A percentile compares a stretch with the other conserved stretches of the same genome.
These are phyloP conservation scores for Fagus sylvatica DNA, from an alignment of 306 rosid genomes.

Conservation along the genomic window DNA sequence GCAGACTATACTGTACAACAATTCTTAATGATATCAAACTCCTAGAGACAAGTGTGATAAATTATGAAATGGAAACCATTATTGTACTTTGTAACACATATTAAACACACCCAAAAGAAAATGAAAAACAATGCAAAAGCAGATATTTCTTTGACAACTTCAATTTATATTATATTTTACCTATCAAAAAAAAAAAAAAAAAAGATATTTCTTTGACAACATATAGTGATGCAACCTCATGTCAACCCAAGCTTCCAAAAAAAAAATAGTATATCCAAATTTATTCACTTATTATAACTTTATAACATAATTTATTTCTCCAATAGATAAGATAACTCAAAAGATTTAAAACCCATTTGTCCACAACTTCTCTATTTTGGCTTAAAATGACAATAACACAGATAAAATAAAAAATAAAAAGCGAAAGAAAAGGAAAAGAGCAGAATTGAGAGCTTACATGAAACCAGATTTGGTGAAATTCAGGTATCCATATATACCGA, in stretches of 20 bases:
- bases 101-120: background rate
- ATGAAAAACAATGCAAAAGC: background rate
- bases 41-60: too few species aligned
- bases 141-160: background rate
- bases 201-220: background rate
- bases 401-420: too few species aligned
- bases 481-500: slow-evolving; percentile 72
- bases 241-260: background rate
- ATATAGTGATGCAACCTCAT: too few species aligned
- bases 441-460: slow-evolving; percentile 42
- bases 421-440: background rate
- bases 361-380: background rate
- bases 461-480: slow-evolving; percentile 89
- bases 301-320: background rate
- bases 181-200: too few species aligned
- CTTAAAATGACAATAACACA: background rate
- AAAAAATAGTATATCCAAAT: background rate
- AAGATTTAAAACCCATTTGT: background rate
- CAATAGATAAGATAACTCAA: too few species aligned
- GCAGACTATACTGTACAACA: too few species aligned
- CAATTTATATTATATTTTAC: too few species aligned
- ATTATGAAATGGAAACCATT: background rate
- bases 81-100: background rate
- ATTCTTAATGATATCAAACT: too few species aligned
- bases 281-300: background rate